Base-by-base conservation (phyloP, 306 rosid species). In the Cicer judaicum region DNA sequence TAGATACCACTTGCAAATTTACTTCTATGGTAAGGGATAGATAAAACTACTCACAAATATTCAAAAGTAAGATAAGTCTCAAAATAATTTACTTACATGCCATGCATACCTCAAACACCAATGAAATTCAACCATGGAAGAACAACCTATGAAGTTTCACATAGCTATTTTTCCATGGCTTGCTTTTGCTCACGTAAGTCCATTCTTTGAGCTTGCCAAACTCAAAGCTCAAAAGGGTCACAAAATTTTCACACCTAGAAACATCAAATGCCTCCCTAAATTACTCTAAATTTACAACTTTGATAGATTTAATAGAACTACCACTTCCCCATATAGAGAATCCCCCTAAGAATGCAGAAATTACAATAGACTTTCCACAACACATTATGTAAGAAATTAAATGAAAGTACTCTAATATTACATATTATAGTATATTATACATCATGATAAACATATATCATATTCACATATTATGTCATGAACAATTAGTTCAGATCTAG, bases 131-230 rank as follows among this genome's bases (percentile, higher is more conserved):
- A 38, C 24, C 9, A 79, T 79, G 82, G 73, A 38, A 41, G n/a
- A 9, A 19, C 10, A 10, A 1, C 62, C 62, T 10, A 55, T 19
- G 4, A 55, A 55, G 3, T 10, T 87, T 46, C 85, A 75, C 36
- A 44, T 80, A 5, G 85, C 75, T 40, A 12, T 87, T 59, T 82
- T 84, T 47, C 91, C 91, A 68, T 87, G 90, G 88, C 73, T 80
- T 7, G 90, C 86, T 3, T 84, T 84, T 18, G 88, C 86, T 15
- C 88, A 87, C 64, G 55, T 87, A 8, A n/a, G 68, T 19, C 88
- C 88, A 10, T 80, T 41, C 49, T 44, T 87, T 0, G 79, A 87
- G 77, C 78, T 87, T 2, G 64, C 82, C 5, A 84, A 84, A 60
- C 81, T 77, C 59, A 70, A 84, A 13, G 91, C 85, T 15, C 68